Conservation (phyloP, 2,329 filamentous ascomycete genomes). For the Domatiomyces globalis region DNA sequence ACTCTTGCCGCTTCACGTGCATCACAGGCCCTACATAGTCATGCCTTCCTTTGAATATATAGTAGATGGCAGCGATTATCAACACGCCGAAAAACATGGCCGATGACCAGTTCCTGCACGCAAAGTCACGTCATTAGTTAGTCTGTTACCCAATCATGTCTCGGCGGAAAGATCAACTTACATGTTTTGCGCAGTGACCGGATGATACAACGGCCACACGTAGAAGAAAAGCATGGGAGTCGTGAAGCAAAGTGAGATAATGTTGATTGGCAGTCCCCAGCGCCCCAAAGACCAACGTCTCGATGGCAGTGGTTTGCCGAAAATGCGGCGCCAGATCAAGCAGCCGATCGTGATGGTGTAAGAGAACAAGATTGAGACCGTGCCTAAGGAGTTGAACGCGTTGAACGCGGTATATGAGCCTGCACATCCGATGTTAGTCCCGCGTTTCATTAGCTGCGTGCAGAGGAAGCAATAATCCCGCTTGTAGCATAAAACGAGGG, state of each 20-base stretch:
- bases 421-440: slow-evolving; percentile 20
- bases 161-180: not conserved
- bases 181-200: slow-evolving; percentile 23
- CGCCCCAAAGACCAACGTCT: slow-evolving; percentile 27
- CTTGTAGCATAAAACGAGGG: too few species aligned
- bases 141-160: not conserved
- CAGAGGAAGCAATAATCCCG: too few species aligned
- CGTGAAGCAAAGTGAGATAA: slow-evolving; percentile 23
- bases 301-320: slow-evolving; percentile 28
- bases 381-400: slow-evolving; percentile 26
- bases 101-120: slow-evolving; percentile 23
- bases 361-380: slow-evolving; percentile 26
- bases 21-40: slow-evolving; percentile 30
- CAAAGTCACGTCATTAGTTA: too few species aligned
- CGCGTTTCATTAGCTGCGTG: too few species aligned
- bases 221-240: slow-evolving; percentile 24
- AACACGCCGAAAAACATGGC: slow-evolving; percentile 33
- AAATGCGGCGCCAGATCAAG: slow-evolving; percentile 30
- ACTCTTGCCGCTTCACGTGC: too few species aligned
- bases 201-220: slow-evolving; percentile 25
- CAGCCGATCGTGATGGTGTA: slow-evolving; percentile 35
- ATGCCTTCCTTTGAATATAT: slow-evolving; percentile 27
- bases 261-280: slow-evolving; percentile 23
- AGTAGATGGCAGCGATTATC: slow-evolving; percentile 31
- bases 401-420: slow-evolving; percentile 29